A percentile compares a stretch with the other conserved stretches of the same genome.
Conservation (phyloP, 2,329 filamentous ascomycete species). For the Colletotrichum theobromicola region DNA sequence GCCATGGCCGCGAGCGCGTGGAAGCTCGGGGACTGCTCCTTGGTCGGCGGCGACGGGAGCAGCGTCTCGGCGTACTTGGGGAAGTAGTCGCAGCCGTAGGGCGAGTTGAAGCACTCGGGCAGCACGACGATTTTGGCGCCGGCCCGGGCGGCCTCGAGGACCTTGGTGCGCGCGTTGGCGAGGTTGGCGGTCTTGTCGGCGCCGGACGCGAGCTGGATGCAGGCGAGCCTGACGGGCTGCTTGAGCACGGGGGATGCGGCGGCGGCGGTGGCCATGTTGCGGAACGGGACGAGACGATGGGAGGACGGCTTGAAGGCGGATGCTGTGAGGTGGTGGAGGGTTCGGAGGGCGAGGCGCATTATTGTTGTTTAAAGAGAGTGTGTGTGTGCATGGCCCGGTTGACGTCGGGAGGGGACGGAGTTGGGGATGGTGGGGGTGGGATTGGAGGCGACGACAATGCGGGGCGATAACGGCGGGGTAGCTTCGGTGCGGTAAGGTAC, state of each 20-base stretch:
- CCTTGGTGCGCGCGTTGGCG: conserved; percentile 77
- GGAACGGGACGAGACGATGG: conserved; percentile 8
- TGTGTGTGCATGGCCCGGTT: background rate
- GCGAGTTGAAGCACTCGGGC: conserved; percentile 98
- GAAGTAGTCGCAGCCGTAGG: conserved; percentile 91
- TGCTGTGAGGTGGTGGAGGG: background rate
- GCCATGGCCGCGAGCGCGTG: conserved; percentile 84
- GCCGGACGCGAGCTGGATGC: conserved; percentile 82
- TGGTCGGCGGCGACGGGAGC: conserved; percentile 74
- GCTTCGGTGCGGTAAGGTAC: background rate
- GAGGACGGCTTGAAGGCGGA: background rate
- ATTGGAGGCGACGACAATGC: background rate
- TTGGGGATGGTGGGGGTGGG: background rate
- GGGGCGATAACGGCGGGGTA: conserved; percentile 19
- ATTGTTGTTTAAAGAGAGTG: background rate
- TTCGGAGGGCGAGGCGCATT: conserved; percentile 15
- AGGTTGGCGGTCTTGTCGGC: conserved; percentile 89
- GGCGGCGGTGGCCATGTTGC: conserved; percentile 28
- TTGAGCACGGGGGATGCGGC: conserved; percentile 61
- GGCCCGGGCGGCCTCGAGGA: conserved; percentile 76
- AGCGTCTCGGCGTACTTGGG: conserved; percentile 90
- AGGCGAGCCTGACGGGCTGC: conserved; percentile 78
- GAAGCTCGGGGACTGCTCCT: conserved; percentile 79
- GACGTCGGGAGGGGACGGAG: background rate
- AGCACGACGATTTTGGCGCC: conserved; percentile 90